Evolutionary conservation across 2,329 filamentous ascomycete species (phyloP), one percentile per base, ranked within the genome.

Genomic region (Fusarium sp.): DNA sequence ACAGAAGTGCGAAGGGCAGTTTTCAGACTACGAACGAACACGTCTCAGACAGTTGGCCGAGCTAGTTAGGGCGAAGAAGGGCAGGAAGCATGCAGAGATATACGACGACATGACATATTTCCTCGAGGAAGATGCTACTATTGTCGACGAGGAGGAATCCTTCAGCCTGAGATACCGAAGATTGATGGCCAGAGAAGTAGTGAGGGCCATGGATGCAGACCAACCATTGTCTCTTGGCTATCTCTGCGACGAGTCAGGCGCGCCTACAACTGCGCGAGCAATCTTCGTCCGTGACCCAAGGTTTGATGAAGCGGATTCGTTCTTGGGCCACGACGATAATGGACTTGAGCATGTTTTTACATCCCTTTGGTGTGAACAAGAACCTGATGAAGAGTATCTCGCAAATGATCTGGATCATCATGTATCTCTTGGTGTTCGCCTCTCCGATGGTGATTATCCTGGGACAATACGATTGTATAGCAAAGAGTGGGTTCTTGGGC

Each of bases 401-500:
- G 52, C 45, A 11, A 74, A 70, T 11, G 68, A 74, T 2, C 41
- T 74, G 0, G 61, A 73, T 19, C 65, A 67, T 2, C 72, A 74
- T n/a, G 70, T 74, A 3, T 72, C 70, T 2, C 56, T 74, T 8
- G 66, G 63, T 1, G 67, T 74, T 11, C 30, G 40, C 1, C 9
- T 40, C 7, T 40, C 20, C 14, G 9, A 32, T n/a, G 14, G 22
- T 2, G 10, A 11, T 1, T 4, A 7, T 1, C 5, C 44, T 1
- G 22, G 20, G 4, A 22, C 20, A 10, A 71, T 75, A 4, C 65
- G 30, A 1, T n/a, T 75, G 6, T 62, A 68, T 13, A 52, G 67
- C 0, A 66, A 56, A 7, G 35, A 49, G 5, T 75, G 73, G 73
- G 33, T 73, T 41, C 59, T 68, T 15, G 73, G 73, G 0, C 22